Evolutionary conservation across 768 basidiomycete species (phyloP), one percentile per base, ranked within the genome.

Genomic region (Trametes cubensis): DNA sequence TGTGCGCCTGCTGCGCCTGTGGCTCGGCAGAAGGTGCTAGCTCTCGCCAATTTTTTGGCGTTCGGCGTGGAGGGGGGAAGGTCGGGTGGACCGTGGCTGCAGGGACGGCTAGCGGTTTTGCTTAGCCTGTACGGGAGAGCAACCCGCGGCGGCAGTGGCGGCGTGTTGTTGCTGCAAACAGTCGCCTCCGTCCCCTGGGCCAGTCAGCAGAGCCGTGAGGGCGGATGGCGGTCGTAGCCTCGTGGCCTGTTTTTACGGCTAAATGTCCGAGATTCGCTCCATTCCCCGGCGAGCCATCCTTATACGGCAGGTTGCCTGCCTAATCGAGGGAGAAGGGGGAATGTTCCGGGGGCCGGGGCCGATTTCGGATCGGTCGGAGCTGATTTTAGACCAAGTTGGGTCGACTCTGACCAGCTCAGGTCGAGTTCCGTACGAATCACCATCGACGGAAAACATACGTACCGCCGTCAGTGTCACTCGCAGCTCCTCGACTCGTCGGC

Each of bases 1-100:
- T 21, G 17, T 41, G 30, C 21, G 34, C 46, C 46, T 48, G 57
- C 25, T 20, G 49, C 57, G 48, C 23, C 47, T 14, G 57, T 58
- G 57, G 57, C 57, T 44, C 57, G 57, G 57, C 8, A 40, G 57
- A 58, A 58, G 39, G 49, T 51, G 49, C 49, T 52, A 45, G 58
- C 49, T 30, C 40, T 34, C 41, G 46, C 18, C 26, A 59, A 51
- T 15, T 51, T 59, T 51, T 28, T 34, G 34, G 40, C 26, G 40
- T 40, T 10, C 56, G 46, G 34, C 38, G 47, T 26, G 38, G 57
- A 50, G 10, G 15, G 21, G 57, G 34, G 34, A 11, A 5, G 34
- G 34, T 34, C 34, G 34, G 34, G 34, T 34, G 34, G 34, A 34
- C 34, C 6, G 34, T 14, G 26, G 42, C 54, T 28, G 44, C 55